Evolutionary conservation across 2,329 filamentous ascomycete species (phyloP).

Genomic region (Pyrenophora seminiperda): DNA sequence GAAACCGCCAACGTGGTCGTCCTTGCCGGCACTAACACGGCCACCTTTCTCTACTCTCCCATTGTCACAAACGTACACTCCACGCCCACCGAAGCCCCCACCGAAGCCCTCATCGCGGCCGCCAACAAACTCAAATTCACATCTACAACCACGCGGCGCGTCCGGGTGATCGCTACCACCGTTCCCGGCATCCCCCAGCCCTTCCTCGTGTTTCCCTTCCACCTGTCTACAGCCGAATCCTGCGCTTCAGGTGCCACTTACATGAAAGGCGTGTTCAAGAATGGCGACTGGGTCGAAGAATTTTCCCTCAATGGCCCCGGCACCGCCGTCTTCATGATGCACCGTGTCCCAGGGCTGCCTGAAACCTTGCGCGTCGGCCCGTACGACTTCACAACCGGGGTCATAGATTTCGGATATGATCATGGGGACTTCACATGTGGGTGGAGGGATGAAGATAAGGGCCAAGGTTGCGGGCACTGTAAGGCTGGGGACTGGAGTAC

Average conservation of each 20-base stretch:
- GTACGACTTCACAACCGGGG: neutral
- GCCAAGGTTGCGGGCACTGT: slow-evolving; percentile 27
- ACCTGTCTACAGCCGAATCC: slow-evolving; percentile 14
- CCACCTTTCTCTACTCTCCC: neutral
- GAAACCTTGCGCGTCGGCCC: slow-evolving; percentile 7
- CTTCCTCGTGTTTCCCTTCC: slow-evolving; percentile 24
- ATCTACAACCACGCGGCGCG: too few relatives aligned
- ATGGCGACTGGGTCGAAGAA: neutral
- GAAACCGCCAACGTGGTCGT: neutral
- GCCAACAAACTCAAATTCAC: too few relatives aligned
- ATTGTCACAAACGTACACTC: neutral
- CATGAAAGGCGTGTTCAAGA: neutral
- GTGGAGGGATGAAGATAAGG: slow-evolving; percentile 21
- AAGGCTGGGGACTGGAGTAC: slow-evolving; percentile 14
- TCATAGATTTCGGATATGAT: slow-evolving; percentile 12
- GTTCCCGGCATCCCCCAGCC: neutral
- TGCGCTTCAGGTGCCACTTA: neutral
- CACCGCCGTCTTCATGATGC: neutral
- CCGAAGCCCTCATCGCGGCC: neutral
- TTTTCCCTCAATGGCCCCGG: neutral
- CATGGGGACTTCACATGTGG: slow-evolving; percentile 9
- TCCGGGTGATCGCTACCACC: too few relatives aligned
- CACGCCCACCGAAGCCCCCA: neutral
- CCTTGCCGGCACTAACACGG: neutral
- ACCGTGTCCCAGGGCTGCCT: slow-evolving; percentile 9